Conservation (phyloP, 1,284 basidiomycete species). For the Peniophora sp. region DNA sequence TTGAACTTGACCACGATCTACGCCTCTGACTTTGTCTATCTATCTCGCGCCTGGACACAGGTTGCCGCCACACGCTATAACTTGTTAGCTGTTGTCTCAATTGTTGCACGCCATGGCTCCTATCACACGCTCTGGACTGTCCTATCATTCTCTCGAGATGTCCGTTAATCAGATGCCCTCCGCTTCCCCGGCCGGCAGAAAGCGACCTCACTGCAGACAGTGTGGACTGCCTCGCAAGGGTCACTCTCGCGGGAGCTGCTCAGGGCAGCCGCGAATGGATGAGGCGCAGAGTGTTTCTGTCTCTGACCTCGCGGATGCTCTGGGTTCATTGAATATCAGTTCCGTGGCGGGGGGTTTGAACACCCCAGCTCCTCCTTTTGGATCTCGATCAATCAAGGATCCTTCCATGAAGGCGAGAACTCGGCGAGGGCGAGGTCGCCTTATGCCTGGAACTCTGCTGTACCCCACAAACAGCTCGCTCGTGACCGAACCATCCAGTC, state of each 20-base stretch:
- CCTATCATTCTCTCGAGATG: slow-evolving; percentile 1
- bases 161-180: slow-evolving; percentile 5
- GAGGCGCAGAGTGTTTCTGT: neutral
- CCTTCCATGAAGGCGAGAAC: slow-evolving; percentile 10
- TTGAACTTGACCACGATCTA: too few species aligned
- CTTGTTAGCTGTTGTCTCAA: neutral
- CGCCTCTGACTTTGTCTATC: too few species aligned
- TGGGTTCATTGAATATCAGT: slow-evolving; percentile 8
- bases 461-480: slow-evolving; percentile 35
- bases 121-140: slow-evolving; percentile 4
- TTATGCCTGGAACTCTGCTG: slow-evolving; percentile 46
- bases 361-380: neutral
- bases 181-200: slow-evolving; percentile 12
- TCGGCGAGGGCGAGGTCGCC: slow-evolving; percentile 13
- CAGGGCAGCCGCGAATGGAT: slow-evolving; percentile 3
- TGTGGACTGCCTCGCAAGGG: slow-evolving; percentile 14
- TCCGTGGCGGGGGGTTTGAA: slow-evolving; percentile 1
- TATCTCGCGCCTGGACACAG: too few species aligned
- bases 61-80: too few species aligned
- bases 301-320: slow-evolving; percentile 1
- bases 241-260: slow-evolving; percentile 15
- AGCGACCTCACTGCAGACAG: slow-evolving; percentile 12
- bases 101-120: slow-evolving; percentile 5
- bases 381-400: slow-evolving; percentile 9
- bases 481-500: slow-evolving; percentile 6